phyloP scores from a whole-genome alignment of 2,329 filamentous ascomycete genomes.

The Byssoonygena ceratinophila region DNA sequence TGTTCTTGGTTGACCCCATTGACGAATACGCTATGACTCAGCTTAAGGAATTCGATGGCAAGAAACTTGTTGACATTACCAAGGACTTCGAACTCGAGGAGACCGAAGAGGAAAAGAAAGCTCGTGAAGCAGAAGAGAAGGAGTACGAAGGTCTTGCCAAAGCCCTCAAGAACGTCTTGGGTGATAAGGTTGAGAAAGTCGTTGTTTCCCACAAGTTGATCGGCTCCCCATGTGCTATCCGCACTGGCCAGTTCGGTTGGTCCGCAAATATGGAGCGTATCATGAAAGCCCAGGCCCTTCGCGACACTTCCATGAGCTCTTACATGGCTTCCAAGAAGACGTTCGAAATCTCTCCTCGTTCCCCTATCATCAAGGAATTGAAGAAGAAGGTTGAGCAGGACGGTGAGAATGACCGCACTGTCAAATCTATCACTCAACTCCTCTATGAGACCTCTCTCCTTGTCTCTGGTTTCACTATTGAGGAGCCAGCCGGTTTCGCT shows the following conservation, averaged over 20 bases:
- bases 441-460: slow-evolving; percentile 98
- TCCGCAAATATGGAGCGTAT: slow-evolving; percentile 99
- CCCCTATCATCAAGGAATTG: slow-evolving; percentile 93
- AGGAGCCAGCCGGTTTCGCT: slow-evolving; percentile 93
- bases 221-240: slow-evolving; percentile 91
- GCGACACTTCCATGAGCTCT: slow-evolving; percentile 98
- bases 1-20: slow-evolving; percentile 98
- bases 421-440: slow-evolving; percentile 97
- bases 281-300: slow-evolving; percentile 99
- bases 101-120: slow-evolving; percentile 97
- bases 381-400: slow-evolving; percentile 98
- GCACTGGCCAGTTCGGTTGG: slow-evolving; percentile 99
- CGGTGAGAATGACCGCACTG: slow-evolving; percentile 95
- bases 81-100: slow-evolving; percentile 99
- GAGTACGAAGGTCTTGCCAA: slow-evolving; percentile 92
- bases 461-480: slow-evolving; percentile 98
- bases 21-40: slow-evolving; percentile 99
- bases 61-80: slow-evolving; percentile 99
- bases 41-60: slow-evolving; percentile 99
- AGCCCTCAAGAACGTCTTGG: slow-evolving; percentile 96
- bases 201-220: slow-evolving; percentile 97
- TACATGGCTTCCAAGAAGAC: slow-evolving; percentile 99
- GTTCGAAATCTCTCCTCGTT: slow-evolving; percentile 99
- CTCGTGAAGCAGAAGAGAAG: slow-evolving; percentile 94
- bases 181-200: slow-evolving; percentile 99